Percentiles rank a stretch among this genome's conserved stretches.
These are phyloP conservation scores for Jacaranda mimosifolia DNA, from an alignment of 257 asterid species.

Conservation along the genomic window DNA sequence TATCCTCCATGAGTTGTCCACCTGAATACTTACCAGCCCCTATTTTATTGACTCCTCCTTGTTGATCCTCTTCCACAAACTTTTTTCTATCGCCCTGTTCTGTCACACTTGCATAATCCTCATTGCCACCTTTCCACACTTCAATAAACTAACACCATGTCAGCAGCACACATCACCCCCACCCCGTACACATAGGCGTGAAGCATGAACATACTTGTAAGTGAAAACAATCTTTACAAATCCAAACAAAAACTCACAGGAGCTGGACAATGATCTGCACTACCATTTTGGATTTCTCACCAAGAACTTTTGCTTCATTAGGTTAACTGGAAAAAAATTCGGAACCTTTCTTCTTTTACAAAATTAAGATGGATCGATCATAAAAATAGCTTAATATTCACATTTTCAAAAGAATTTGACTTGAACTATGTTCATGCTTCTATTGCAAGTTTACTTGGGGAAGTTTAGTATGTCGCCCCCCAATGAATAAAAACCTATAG, in stretches of 20 bases:
- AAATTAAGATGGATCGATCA: background rate
- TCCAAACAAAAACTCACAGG: background rate
- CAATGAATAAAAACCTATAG: background rate
- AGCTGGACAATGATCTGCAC: background rate
- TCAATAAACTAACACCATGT: too few species aligned
- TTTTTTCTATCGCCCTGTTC: too few species aligned
- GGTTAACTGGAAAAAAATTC: background rate
- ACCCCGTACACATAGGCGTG: too few species aligned
- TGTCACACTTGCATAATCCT: too few species aligned
- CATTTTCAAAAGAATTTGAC: background rate
- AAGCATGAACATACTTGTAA: background rate
- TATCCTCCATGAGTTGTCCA: background rate
- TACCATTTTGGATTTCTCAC: background rate
- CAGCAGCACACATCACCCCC: too few species aligned
- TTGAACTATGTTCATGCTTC: background rate
- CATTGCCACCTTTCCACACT: too few species aligned
- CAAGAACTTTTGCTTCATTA: background rate
- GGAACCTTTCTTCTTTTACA: background rate
- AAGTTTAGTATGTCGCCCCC: slow-evolving; percentile 1
- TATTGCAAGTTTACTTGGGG: background rate
- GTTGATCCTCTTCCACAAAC: too few species aligned
- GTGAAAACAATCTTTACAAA: background rate
- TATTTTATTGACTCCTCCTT: too few species aligned
- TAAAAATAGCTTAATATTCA: background rate
- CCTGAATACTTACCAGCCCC: background rate